These are phyloP conservation scores for Pisolithus sp. DNA, from an alignment of 768 basidiomycete genomes.

Conservation along the genomic window DNA sequence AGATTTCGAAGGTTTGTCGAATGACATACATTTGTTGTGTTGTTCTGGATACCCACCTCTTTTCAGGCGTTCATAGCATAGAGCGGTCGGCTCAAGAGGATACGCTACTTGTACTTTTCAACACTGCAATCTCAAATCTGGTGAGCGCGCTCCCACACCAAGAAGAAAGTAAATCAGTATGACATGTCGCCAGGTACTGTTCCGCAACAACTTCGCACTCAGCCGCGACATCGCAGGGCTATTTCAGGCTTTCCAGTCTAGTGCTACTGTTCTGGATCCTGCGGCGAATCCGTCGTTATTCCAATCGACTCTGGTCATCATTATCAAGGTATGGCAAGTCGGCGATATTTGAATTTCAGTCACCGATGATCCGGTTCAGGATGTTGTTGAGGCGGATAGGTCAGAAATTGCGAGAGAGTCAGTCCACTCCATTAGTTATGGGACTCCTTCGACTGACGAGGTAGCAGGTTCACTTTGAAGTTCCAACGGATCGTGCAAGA, in stretches of 20 bases:
- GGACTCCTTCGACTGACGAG: neutral
- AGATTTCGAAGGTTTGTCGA: constrained; percentile 45
- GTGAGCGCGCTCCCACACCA: constrained; percentile 22
- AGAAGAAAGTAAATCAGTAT: neutral
- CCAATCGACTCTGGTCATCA: constrained; percentile 46
- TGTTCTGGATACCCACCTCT: neutral
- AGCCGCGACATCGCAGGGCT: constrained; percentile 48
- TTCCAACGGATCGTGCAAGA: constrained; percentile 49
- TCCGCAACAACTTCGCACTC: constrained; percentile 53
- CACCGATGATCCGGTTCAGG: constrained; percentile 28
- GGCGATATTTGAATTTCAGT: neutral
- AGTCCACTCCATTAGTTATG: constrained; percentile 8
- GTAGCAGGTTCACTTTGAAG: constrained; percentile 39
- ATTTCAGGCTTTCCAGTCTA: constrained; percentile 50
- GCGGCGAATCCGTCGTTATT: constrained; percentile 47
- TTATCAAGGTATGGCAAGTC: constrained; percentile 40
- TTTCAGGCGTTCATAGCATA: constrained; percentile 44
- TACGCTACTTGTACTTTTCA: constrained; percentile 50
- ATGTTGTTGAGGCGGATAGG: constrained; percentile 51
- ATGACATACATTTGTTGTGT: neutral
- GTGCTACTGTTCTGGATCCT: constrained; percentile 45
- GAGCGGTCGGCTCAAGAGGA: constrained; percentile 54
- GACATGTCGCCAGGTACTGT: constrained; percentile 36
- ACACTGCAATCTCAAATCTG: constrained; percentile 52
- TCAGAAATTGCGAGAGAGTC: constrained; percentile 49